Percentiles rank a stretch among this genome's conserved stretches.
Conservation (phyloP, 2,329 filamentous ascomycete species). For the Leptodontidium sp. region DNA sequence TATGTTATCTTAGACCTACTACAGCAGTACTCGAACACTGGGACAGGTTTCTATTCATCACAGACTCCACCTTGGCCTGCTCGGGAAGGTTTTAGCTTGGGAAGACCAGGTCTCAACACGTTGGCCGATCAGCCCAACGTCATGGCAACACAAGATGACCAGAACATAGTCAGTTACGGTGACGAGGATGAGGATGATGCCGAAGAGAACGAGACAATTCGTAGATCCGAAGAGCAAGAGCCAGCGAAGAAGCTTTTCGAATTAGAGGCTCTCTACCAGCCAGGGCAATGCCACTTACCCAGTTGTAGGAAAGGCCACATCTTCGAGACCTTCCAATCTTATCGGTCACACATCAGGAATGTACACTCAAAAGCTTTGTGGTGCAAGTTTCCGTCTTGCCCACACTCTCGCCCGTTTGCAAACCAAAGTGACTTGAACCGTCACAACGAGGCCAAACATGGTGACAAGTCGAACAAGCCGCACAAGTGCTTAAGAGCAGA, state of each 20-base stretch:
- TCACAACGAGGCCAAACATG: constrained; percentile 8
- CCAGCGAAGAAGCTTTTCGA: not conserved
- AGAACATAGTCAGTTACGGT: not conserved
- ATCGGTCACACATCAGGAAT: constrained; percentile 19
- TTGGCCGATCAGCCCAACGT: not conserved
- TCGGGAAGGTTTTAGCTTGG: not conserved
- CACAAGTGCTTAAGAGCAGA: constrained; percentile 9
- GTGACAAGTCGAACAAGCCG: constrained; percentile 8
- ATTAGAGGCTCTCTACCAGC: constrained; percentile 6
- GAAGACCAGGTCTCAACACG: not conserved
- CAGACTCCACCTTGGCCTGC: not conserved
- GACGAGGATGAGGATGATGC: not conserved
- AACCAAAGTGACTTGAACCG: constrained; percentile 13
- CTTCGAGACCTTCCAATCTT: not conserved
- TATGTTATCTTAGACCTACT: not conserved
- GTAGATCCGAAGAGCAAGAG: not conserved
- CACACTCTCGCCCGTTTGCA: constrained; percentile 13
- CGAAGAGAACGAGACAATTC: too few relatives aligned
- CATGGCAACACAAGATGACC: not conserved
- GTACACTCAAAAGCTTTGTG: constrained; percentile 13
- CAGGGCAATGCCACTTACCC: constrained; percentile 3
- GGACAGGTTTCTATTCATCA: not conserved
- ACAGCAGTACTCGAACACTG: not conserved
- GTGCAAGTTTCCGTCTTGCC: constrained; percentile 9
- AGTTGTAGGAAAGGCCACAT: constrained; percentile 15